phyloP scores from a whole-genome alignment of 2,329 filamentous ascomycete genomes.

The Orbilia quercus region DNA sequence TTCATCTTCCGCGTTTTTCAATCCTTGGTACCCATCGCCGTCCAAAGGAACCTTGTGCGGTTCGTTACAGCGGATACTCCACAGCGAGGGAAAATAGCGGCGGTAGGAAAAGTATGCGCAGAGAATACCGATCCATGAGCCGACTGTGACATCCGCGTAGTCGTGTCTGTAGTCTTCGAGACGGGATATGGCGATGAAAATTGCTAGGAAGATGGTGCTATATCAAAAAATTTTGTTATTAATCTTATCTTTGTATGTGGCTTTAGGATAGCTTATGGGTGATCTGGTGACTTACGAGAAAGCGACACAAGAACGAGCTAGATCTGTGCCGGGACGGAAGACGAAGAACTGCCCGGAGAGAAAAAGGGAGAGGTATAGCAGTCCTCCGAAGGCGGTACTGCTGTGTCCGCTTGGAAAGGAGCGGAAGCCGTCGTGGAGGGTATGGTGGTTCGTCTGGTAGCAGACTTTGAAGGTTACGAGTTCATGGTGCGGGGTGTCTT shows the following conservation, averaged over 20 bases:
- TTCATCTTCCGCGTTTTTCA: slow-evolving; percentile 42
- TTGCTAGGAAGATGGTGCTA: slow-evolving; percentile 67
- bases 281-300: slow-evolving; percentile 33
- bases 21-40: slow-evolving; percentile 38
- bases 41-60: slow-evolving; percentile 41
- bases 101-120: slow-evolving; percentile 75
- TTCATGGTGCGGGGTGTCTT: slow-evolving; percentile 68
- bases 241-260: too few relatives aligned
- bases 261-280: background rate
- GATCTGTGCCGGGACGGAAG: slow-evolving; percentile 41
- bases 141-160: slow-evolving; percentile 75
- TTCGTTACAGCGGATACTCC: slow-evolving; percentile 38
- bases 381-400: slow-evolving; percentile 80
- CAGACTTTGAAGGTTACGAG: slow-evolving; percentile 77
- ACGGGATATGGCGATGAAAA: slow-evolving; percentile 75
- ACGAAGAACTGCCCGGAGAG: slow-evolving; percentile 45
- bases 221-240: background rate
- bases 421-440: slow-evolving; percentile 83
- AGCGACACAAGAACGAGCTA: slow-evolving; percentile 14
- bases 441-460: slow-evolving; percentile 75
- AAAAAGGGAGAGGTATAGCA: slow-evolving; percentile 76
- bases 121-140: slow-evolving; percentile 71
- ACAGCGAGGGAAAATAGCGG: slow-evolving; percentile 57
- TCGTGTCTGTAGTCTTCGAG: slow-evolving; percentile 78
- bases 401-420: slow-evolving; percentile 85